Base-by-base conservation (phyloP, 352 stramenopile genomes). In the Phytopythium vexans region DNA sequence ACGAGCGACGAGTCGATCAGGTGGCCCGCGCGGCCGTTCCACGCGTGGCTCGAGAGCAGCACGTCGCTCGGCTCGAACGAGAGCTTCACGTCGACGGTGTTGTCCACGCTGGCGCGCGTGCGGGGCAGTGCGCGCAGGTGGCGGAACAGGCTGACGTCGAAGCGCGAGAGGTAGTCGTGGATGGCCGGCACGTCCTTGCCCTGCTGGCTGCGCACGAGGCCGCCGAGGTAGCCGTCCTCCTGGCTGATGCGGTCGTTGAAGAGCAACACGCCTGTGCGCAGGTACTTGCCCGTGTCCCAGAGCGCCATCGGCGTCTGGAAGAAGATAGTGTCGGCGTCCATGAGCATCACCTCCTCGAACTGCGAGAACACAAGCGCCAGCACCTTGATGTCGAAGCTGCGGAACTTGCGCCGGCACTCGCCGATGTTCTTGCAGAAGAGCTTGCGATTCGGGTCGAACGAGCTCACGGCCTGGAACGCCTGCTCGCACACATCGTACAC, bases 251-350 rank as follows among this genome's bases (percentile, higher is more conserved):
- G 76, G 54, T 89, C 78, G 38, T 83, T 74, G 45, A 90, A 90
- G 50, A 90, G 81, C 12, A 90, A 60, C 46, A 72, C 89, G 11
- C 82, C 82, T 0, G 77, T 88, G 8, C 51, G 54, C 15, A 60
- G 55, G 50, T 76, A 88, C 42, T 82, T 81, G 41, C 64, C 53
- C 5, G 74, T 64, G 0, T 84, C 66, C 72, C 75, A 90, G 8
- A 92, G 55, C 41, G 35, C 15, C 66, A 68, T 73, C 3, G 77
- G 83, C 44, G 60, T 77, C 41, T 86, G 68, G 45, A 93, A 74
- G 49, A 89, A 74, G 37, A 89, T 50, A 8, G 71, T 71, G 55
- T 93, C 82, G 34, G 81, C 81, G 66, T 93, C 82, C 31, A 91
- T 48, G 21, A 91, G 54, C 82, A 91, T 88, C 36, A 91, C 54